A percentile compares a stretch with the other conserved stretches of the same genome.
Conservation (phyloP, 768 basidiomycete species). For the Cantharellus cinnabarinus region DNA sequence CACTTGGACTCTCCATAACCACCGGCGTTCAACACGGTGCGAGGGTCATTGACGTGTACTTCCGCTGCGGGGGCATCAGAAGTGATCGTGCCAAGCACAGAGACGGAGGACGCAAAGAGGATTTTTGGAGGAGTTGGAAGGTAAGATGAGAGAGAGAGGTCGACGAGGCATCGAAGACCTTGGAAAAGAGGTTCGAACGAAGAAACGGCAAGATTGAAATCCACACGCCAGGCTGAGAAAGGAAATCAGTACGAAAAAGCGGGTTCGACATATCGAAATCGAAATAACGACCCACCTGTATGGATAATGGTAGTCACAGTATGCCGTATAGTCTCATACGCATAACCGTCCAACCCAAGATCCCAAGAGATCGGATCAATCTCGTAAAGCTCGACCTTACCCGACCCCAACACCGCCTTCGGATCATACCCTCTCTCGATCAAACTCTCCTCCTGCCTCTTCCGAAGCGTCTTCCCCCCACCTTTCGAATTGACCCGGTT, state of each 20-base stretch:
- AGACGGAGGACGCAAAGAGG: conserved; percentile 7
- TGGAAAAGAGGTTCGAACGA: conserved; percentile 6
- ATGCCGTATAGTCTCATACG: background rate
- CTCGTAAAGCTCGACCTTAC: conserved; percentile 7
- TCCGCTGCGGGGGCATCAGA: conserved; percentile 3
- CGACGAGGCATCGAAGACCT: conserved; percentile 5
- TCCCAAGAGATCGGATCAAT: background rate
- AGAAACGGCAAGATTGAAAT: conserved; percentile 8
- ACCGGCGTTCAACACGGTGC: background rate
- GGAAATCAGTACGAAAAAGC: background rate
- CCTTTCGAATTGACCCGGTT: background rate
- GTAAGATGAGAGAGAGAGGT: conserved; percentile 7
- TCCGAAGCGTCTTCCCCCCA: background rate
- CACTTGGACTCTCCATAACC: conserved; percentile 18
- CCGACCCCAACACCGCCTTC: background rate
- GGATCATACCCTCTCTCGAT: conserved; percentile 1
- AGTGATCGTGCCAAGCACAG: background rate
- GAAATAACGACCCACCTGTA: background rate
- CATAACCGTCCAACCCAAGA: background rate
- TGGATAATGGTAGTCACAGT: conserved; percentile 2
- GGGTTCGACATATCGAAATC: background rate
- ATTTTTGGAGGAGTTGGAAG: conserved; percentile 3
- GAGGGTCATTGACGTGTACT: conserved; percentile 3
- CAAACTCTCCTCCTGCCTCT: conserved; percentile 1
- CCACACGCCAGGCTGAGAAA: conserved; percentile 8